These are phyloP conservation scores for Daldinia grandis DNA, from an alignment of 495 filamentous ascomycete species.

Conservation along the genomic window DNA sequence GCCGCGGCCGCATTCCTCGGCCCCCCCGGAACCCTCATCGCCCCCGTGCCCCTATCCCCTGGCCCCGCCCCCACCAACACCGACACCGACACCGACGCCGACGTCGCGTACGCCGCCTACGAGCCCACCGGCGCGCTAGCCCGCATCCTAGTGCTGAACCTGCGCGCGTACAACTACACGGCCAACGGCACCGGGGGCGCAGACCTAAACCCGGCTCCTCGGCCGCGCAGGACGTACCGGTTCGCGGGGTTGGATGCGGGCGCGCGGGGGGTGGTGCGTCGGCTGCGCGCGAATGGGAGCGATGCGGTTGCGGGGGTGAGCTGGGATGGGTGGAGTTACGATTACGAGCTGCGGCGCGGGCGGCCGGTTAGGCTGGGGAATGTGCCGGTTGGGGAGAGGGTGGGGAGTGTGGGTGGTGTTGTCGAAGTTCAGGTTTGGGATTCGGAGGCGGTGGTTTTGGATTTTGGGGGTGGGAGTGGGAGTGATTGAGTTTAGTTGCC, in stretches of 20 bases:
- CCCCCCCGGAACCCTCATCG: conserved; percentile 39
- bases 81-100: conserved; percentile 11
- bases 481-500: not conserved
- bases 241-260: conserved; percentile 44
- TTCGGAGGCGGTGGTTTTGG: conserved; percentile 61
- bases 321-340: conserved; percentile 71
- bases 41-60: conserved; percentile 47
- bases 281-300: conserved; percentile 68
- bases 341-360: conserved; percentile 66
- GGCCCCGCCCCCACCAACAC: too few species aligned
- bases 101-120: conserved; percentile 68
- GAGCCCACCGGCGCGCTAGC: conserved; percentile 45
- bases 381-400: conserved; percentile 64
- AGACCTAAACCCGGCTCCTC: conserved; percentile 34
- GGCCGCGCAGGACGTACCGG: conserved; percentile 53
- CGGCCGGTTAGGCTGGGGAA: conserved; percentile 64
- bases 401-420: conserved; percentile 51
- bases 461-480: conserved; percentile 40
- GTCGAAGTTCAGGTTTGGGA: conserved; percentile 59
- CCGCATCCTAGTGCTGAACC: conserved; percentile 66
- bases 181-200: conserved; percentile 50
- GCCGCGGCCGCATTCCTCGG: conserved; percentile 67
- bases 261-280: conserved; percentile 48
- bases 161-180: conserved; percentile 68
- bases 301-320: conserved; percentile 69